A percentile compares a stretch with the other conserved stretches of the same genome.
Conservation (phyloP, 345 rosid species). For the Heritiera fomes region DNA sequence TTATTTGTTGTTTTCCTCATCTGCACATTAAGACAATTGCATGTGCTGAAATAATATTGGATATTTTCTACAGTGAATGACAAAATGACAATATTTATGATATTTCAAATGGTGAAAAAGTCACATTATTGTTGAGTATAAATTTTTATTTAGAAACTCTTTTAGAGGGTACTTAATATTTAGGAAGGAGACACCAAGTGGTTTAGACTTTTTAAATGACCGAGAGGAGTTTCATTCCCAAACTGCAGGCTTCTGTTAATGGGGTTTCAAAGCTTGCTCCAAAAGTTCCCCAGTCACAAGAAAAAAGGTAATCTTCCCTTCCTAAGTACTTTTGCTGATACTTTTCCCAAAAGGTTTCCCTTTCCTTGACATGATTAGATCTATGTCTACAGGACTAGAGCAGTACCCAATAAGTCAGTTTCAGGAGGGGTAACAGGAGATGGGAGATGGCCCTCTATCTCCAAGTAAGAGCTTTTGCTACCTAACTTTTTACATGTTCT, state of each 20-base stretch:
- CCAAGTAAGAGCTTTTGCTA: slow-evolving; percentile 12
- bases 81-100: not conserved
- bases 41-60: not conserved
- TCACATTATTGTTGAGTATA: not conserved
- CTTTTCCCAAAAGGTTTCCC: not conserved
- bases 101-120: not conserved
- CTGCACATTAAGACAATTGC: slow-evolving; percentile 2
- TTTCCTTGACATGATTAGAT: not conserved
- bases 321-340: not conserved
- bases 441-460: slow-evolving; percentile 6
- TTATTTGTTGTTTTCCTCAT: slow-evolving; percentile 17
- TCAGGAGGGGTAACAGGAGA: slow-evolving; percentile 9
- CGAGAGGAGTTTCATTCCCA: slow-evolving; percentile 18
- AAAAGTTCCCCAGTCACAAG: slow-evolving; percentile 36
- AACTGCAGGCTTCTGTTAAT: slow-evolving; percentile 50
- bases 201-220: not conserved
- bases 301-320: slow-evolving; percentile 49
- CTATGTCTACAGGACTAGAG: slow-evolving; percentile 2
- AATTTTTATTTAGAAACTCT: not conserved
- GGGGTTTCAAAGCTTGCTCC: slow-evolving; percentile 42
- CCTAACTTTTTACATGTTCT: not conserved
- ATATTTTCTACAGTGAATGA: not conserved
- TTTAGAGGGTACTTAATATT: not conserved
- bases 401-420: not conserved
- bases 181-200: not conserved